These are phyloP conservation scores for Rhizopus sp. DNA, from an alignment of 371 early-diverging fungal genomes.

Conservation along the genomic window DNA sequence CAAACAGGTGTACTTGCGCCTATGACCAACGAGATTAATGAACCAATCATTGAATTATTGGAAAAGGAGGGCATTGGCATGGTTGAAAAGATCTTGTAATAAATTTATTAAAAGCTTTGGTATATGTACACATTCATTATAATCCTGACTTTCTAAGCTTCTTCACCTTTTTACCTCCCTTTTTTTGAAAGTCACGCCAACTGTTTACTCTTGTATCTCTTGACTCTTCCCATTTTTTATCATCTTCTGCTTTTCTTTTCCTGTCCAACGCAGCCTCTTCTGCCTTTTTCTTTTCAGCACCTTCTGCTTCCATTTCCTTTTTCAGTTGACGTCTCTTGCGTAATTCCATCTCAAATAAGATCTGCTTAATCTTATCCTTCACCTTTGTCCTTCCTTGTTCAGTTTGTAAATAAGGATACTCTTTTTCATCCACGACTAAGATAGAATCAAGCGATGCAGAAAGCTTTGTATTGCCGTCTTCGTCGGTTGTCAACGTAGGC, in stretches of 20 bases:
- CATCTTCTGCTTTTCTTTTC: slow-evolving; percentile 69
- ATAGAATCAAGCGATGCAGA: slow-evolving; percentile 31
- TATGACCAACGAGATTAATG: slow-evolving; percentile 85
- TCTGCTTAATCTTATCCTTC: slow-evolving; percentile 58
- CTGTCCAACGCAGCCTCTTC: slow-evolving; percentile 53
- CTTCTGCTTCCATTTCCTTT: slow-evolving; percentile 74
- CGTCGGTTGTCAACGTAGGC: slow-evolving; percentile 21
- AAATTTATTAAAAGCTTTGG: slow-evolving; percentile 7
- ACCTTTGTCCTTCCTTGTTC: slow-evolving; percentile 43
- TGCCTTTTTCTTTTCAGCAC: slow-evolving; percentile 62
- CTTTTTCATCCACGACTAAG: slow-evolving; percentile 30
- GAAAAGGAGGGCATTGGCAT: slow-evolving; percentile 88
- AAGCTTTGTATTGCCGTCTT: slow-evolving; percentile 19
- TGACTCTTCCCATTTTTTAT: slow-evolving; percentile 72
- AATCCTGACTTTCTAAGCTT: slow-evolving; percentile 6
- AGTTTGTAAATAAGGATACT: slow-evolving; percentile 45
- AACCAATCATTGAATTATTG: slow-evolving; percentile 86
- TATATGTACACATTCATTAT: background rate
- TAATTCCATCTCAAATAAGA: slow-evolving; percentile 65
- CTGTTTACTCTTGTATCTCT: slow-evolving; percentile 70
- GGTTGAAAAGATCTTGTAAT: slow-evolving; percentile 80
- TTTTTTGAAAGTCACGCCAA: slow-evolving; percentile 70
- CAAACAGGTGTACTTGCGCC: slow-evolving; percentile 93
- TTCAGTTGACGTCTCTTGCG: slow-evolving; percentile 65
- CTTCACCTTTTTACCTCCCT: slow-evolving; percentile 59